Base-by-base conservation (phyloP, 2,329 filamentous ascomycete genomes). In the Chaetomiaceae sp. region DNA sequence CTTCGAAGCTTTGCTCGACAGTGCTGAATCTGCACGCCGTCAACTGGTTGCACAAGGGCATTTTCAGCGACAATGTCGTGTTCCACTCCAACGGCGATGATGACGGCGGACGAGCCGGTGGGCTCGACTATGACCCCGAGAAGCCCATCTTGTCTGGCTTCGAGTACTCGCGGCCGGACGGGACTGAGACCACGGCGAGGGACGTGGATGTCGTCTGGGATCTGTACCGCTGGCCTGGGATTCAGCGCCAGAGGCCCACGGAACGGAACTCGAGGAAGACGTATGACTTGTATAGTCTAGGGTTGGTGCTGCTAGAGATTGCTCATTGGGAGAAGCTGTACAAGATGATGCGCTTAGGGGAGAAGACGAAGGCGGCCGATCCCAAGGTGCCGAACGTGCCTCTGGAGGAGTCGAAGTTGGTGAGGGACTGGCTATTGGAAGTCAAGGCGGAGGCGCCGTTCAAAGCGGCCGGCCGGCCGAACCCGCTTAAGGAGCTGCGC, bases 1-100 rank as follows among this genome's bases (percentile, higher is more conserved):
- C 62, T 2, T 27, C 30, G 9, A 55, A 44, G 51, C 48, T 64
- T 11, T 62, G 59, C 32, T 47, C 54, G 7, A 62, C 61, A 4
- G 46, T 62, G 5, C 36, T 64, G 54, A 71, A 75, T 41, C 64
- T 80, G 0, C 77, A 80, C 56, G 71, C 74, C 1, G 73, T 78
- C 1, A 73, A 77, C 51, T 80, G 76, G 77, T 66, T 79, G 5
- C 77, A 80, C 65, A 80, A 80, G 58, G 74, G 75, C 2, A 66
- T 80, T 1, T 72, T 75, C 10, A 73, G 71, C 43, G 65, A 74
- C 32, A 79, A 76, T 58, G 70, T 80, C 21, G 60, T 80, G 9
- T 77, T 80, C 61, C 73, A 73, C 57, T 63, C 64, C 11, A 62
- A 68, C 36, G 62, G 67, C 20, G 67, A 66, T 32, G 54, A 50